Evolutionary conservation across 176 grass and related monocot genomes (phyloP), one percentile per base, ranked within the genome.

Genomic region (Zizania latifolia): DNA sequence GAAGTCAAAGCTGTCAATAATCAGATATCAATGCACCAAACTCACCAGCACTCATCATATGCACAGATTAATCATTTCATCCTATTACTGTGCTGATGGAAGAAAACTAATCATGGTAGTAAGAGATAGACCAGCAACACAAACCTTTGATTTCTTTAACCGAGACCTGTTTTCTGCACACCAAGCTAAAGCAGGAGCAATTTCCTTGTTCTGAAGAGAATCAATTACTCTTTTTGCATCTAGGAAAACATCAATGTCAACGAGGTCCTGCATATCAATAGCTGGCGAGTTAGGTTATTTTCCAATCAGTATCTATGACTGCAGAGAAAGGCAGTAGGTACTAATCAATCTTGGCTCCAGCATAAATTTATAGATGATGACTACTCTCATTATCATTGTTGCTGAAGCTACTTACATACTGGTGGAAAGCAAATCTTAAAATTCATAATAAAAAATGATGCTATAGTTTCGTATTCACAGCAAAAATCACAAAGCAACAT

Each of bases 141-240:
- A 64, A 83, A 99, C 95, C 95, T 99, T 99, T 16, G 92, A 90
- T 84, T 99, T 99, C 89, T 99, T 99, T 79, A 99, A 77, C 35
- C 92, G 86, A 19, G 92, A 90, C 75, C 92, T 99, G 77, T 99
- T 99, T 88, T 99, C 96, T 37, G 96, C 87, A 90, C 89, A 99
- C 92, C 96, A 99, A 54, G 85, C 85, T 69, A 99, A 79, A 84
- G 92, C 96, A 77, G 82, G 89, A 84, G 72, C 58, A 26, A 90
- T 86, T 80, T 99, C 92, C 71, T 90, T 95, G 58, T 95, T 92
- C 44, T 74, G 87, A 78, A 99, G 96, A 85, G 96, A 99, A 79
- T 92, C 89, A 30, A 95, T 89, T 70, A 99, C 85, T 86, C 79
- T 86, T 88, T 89, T 99, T 56, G 89, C 92, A 79, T 95, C 87